Evolutionary conservation across 768 basidiomycete species (phyloP), one percentile per base, ranked within the genome.

Genomic region (Rhizopogon vesiculosus): DNA sequence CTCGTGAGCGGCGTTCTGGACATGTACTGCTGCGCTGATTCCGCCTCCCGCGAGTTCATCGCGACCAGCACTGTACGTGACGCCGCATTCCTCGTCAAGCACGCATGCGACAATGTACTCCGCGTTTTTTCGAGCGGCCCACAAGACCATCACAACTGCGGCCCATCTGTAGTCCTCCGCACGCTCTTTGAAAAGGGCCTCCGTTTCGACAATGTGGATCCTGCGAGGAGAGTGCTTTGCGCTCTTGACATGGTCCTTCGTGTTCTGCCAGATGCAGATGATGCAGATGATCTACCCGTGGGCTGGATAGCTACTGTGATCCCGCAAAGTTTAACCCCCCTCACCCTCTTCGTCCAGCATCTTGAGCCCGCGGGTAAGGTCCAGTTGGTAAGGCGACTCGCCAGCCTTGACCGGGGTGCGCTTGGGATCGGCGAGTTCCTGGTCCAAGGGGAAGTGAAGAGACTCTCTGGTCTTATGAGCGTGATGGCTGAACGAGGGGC

Each of bases 311-410:
- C 74, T 5, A 67, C 66, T 9, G 79, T 87, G 12, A 69, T 91
- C 15, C 86, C 88, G 3, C 77, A 72, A 29, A 66, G 84, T 18
- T 72, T 90, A 4, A 65, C 68, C 3, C 82, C 89, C 42, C 61
- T 90, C 8, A 73, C 67, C 55, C 51, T 66, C 1, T 89, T 91
- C 68, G 78, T 85, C 64, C 75, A 72, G 7, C 68, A 78, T 5
- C 71, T 91, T 33, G 82, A 86, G 54, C 73, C 79, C 2, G 79
- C 83, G 53, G 79, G 73, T 42, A 82, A 79, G 64, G 70, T 76
- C 2, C 74, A 76, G 40, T 65, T 91, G 25, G 64, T 90, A 28
- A 70, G 76, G 45, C 76, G 82, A 5, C 74, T 91, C 3, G 72
- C 80, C 19, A 72, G 66, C 16, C 67, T 91, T 13, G 90, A 92